Evolutionary conservation across 306 rosid species (phyloP), one percentile per base, ranked within the genome.

Genomic region (Vigna hirtella): DNA sequence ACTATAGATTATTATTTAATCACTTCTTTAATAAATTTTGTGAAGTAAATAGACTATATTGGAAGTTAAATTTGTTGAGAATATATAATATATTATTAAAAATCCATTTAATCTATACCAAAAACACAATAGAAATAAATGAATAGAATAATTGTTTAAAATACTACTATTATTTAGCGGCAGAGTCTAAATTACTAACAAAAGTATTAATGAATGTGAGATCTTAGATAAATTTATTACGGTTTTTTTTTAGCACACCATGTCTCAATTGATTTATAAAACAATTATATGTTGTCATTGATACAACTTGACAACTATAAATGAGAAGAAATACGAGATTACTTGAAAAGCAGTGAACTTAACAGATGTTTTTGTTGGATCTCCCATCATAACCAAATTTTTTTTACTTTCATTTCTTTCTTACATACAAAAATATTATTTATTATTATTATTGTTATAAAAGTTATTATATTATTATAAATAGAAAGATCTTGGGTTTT

Each of bases 331-430:
- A 52, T 49, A 52, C 43, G 17, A 75, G 66, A 80, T 74, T 74
- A 64, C 75, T 78, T 40, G 8, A 45, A 58, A 72, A 70, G 7
- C 65, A 81, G 45, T 51, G 69, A 73, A 77, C 76, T 72, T 58
- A 77, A 73, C 52, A 79, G 61, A 0, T 61, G 51, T 70, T 76
- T 80, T 70, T 69, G 57, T 65, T 79, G 88, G 72, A 78, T 82
- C 86, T 78, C 42, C 59, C 83, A 77, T 79, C 78, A 74, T 68
- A 78, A 56, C 93, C 87, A 85, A 80, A 69, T 69, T 52, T 78
- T 57, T 30, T 30, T 4, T 51, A 72, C 78, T 48, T 65, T 22
- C 74, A 14, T 52, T 69, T 59, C 49, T 81, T 40, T 73, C 48
- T 16, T 50, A 34, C 9, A 55, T 17, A 52, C 11, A 5, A 4